phyloP scores from a whole-genome alignment of 257 asterid genomes.

The Phtheirospermum japonicum region DNA sequence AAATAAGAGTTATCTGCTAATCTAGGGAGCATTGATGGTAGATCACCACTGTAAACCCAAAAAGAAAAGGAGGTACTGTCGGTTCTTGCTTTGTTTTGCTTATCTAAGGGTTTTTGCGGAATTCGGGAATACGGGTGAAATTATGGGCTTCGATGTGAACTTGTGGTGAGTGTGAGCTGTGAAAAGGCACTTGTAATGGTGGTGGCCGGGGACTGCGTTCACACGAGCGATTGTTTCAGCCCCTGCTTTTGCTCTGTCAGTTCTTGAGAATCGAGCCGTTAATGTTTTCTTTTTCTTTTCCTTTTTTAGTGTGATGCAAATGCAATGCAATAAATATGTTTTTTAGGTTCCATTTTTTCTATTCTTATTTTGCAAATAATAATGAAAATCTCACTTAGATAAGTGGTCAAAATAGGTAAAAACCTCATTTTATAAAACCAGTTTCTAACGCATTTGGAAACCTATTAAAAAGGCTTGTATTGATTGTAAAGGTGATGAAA shows the following conservation, averaged over 20 bases:
- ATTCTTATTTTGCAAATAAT: no score
- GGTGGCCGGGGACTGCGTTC: constrained; percentile 1
- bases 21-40: constrained; percentile 52
- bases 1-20: constrained; percentile 30
- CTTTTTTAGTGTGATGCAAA: no score
- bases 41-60: constrained; percentile 22
- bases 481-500: no score
- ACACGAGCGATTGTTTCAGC: background rate
- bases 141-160: background rate
- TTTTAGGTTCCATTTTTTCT: no score
- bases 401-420: no score
- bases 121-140: background rate
- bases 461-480: no score
- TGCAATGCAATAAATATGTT: no score
- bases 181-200: background rate
- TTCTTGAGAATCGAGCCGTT: constrained; percentile 1
- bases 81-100: background rate
- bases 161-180: background rate
- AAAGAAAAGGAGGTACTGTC: background rate
- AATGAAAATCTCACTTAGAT: no score
- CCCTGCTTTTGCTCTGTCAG: background rate
- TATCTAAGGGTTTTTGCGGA: background rate
- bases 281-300: background rate
- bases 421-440: no score
- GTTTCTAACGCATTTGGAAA: no score